Evolutionary conservation across 768 basidiomycete species (phyloP), one percentile per base, ranked within the genome.

Genomic region (Fomitopsis pulvina): DNA sequence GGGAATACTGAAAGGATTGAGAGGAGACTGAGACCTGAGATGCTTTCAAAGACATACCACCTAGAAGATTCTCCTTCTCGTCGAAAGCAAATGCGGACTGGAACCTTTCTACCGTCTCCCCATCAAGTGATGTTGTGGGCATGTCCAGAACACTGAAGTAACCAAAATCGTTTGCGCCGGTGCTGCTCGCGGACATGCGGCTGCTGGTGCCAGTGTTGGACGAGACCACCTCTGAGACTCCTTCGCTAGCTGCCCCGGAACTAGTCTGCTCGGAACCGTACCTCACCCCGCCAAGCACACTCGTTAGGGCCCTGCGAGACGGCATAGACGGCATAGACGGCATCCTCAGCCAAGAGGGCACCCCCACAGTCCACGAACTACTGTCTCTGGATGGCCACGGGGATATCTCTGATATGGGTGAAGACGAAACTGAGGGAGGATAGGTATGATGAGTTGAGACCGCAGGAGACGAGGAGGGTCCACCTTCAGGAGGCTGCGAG

Each of bases 41-140:
- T 27, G 46, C 16, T 10, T 10, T 12, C 28, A 7, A 42, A 52
- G 18, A 20, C 94, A 63, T 63, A 97, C 95, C 87, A 59, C 92
- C 92, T 44, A 97, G 75, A 38, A 97, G 62, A 14, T 68, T 77
- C 69, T 98, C 95, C 64, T 82, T 90, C 54, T 92, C 90, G 50
- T 88, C 84, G 54, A 95, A 84, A 0, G 92, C 91, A 68, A 98
- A 98, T 1, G 80, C 76, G 30, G 67, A 63, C 42, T 83, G 77
- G 62, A 95, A 96, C 66, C 92, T 92, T 50, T 87, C 85, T 20
- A 70, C 70, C 25, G 75, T 72, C 49, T 84, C 84, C 27, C 69
- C 63, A 58, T 92, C 89, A 12, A 83, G 68, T 5, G 69, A 59
- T 25, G 74, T 72, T 55, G 83, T 80, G 1, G 83, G 83, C 20